Evolutionary conservation across 352 stramenopile species (phyloP).

Genomic region (Phytophthora vignae): DNA sequence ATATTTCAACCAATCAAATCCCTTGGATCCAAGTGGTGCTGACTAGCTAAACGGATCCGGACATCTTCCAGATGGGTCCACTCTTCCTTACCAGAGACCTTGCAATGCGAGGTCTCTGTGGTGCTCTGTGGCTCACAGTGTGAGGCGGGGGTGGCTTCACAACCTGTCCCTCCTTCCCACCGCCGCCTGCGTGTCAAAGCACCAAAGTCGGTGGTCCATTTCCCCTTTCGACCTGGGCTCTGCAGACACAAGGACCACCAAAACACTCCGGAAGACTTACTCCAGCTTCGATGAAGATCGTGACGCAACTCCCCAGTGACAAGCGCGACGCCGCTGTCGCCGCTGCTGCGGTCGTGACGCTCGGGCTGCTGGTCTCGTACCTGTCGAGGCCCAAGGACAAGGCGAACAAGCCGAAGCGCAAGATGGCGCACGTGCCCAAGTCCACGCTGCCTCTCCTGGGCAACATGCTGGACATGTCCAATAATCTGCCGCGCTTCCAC

Average conservation of each 20-base stretch:
- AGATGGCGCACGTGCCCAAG: constrained; percentile 4
- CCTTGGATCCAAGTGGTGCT: no score
- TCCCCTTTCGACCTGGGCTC: background rate
- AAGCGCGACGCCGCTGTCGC: background rate
- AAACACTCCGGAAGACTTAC: background rate
- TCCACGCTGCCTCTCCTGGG: constrained; percentile 4
- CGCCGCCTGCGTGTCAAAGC: background rate
- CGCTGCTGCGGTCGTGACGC: background rate
- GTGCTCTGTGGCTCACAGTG: no score
- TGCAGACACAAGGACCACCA: background rate
- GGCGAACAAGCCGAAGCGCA: background rate
- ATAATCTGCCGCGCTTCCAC: background rate
- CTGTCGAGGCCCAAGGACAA: background rate
- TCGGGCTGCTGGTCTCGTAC: constrained; percentile 2
- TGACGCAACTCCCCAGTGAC: background rate
- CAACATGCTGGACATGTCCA: constrained; percentile 4
- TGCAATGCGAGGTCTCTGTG: no score
- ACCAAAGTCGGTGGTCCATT: background rate
- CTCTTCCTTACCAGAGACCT: no score
- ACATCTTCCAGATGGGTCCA: no score
- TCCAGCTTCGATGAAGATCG: background rate
- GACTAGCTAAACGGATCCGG: no score
- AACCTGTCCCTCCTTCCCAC: background rate
- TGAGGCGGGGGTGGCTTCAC: background rate
- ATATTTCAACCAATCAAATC: no score